Conservation (phyloP, 176 grass and related monocot species). For the Phoenix dactylifera region DNA sequence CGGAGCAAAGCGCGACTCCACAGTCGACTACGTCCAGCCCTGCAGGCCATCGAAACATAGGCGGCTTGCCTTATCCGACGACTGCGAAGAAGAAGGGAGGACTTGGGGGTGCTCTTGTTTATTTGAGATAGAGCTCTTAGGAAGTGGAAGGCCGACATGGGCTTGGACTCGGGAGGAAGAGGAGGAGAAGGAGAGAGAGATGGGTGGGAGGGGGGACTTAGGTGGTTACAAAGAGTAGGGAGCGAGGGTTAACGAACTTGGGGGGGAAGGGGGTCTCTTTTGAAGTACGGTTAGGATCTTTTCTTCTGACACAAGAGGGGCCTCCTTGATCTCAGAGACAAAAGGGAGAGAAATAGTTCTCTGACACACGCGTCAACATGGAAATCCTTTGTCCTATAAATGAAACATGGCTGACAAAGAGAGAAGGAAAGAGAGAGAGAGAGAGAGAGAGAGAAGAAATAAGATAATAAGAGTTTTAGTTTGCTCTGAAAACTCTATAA, state of each 20-base stretch:
- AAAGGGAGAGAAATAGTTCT: constrained; percentile 23
- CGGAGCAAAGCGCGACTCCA: constrained; percentile 66
- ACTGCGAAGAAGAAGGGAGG: constrained; percentile 23
- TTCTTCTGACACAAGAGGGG: constrained; percentile 47
- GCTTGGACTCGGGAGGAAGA: constrained; percentile 26
- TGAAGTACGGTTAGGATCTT: constrained; percentile 24
- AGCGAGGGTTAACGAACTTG: background rate
- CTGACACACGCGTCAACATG: constrained; percentile 70
- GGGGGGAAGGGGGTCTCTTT: background rate
- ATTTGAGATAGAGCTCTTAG: constrained; percentile 56
- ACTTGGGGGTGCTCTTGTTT: constrained; percentile 16
- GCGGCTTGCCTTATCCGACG: constrained; percentile 54
- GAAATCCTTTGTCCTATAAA: constrained; percentile 53
- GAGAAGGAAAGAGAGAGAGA: constrained; percentile 12
- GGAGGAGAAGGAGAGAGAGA: constrained; percentile 3
- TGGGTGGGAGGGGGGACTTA: background rate
- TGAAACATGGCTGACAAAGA: constrained; percentile 33
- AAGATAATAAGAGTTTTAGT: background rate
- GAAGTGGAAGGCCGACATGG: constrained; percentile 75
- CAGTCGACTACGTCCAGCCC: constrained; percentile 13
- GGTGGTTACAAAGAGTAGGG: background rate
- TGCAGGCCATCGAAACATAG: constrained; percentile 62
- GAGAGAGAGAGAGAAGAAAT: background rate
- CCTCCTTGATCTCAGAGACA: constrained; percentile 24
- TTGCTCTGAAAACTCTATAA: background rate